Evolutionary conservation across 805 yeast species (phyloP).

Genomic region (Candida cerambycidarum): DNA sequence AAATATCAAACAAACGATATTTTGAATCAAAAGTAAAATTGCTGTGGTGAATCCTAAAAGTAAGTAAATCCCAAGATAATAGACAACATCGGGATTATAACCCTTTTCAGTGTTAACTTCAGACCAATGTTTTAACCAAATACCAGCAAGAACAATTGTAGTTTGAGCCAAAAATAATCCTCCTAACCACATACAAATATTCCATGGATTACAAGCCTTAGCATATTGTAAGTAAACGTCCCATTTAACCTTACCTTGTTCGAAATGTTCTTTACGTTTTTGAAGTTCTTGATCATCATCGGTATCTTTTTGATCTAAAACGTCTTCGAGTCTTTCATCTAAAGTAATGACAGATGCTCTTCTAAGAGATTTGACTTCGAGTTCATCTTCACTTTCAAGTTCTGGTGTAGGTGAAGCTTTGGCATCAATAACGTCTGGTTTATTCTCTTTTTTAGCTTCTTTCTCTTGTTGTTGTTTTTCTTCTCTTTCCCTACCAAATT

Average conservation of each 20-base stretch:
- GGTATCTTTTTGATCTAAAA: constrained; percentile 31
- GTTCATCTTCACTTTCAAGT: constrained; percentile 30
- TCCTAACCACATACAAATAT: constrained; percentile 57
- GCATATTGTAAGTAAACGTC: constrained; percentile 80
- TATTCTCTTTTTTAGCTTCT: constrained; percentile 14
- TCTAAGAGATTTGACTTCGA: constrained; percentile 43
- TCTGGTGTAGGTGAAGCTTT: constrained; percentile 20
- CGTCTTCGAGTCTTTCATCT: constrained; percentile 34
- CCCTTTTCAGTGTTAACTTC: constrained; percentile 76
- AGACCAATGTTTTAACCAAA: constrained; percentile 98
- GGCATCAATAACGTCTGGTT: constrained; percentile 14
- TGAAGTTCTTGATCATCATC: constrained; percentile 34
- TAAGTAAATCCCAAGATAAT: constrained; percentile 74
- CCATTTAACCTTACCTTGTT: constrained; percentile 94
- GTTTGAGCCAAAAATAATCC: constrained; percentile 60
- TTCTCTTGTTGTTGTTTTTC: constrained; percentile 14
- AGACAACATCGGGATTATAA: constrained; percentile 67
- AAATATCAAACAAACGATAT: constrained; percentile 70
- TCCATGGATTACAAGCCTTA: constrained; percentile 74
- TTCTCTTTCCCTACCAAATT: constrained; percentile 50
- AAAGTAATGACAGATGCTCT: constrained; percentile 63
- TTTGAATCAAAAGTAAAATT: constrained; percentile 58
- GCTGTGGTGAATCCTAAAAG: constrained; percentile 72
- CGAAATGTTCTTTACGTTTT: constrained; percentile 71
- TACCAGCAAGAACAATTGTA: constrained; percentile 65